Evolutionary conservation across 2,329 filamentous ascomycete species (phyloP).

Genomic region (Neofusicoccum cordaticola): DNA sequence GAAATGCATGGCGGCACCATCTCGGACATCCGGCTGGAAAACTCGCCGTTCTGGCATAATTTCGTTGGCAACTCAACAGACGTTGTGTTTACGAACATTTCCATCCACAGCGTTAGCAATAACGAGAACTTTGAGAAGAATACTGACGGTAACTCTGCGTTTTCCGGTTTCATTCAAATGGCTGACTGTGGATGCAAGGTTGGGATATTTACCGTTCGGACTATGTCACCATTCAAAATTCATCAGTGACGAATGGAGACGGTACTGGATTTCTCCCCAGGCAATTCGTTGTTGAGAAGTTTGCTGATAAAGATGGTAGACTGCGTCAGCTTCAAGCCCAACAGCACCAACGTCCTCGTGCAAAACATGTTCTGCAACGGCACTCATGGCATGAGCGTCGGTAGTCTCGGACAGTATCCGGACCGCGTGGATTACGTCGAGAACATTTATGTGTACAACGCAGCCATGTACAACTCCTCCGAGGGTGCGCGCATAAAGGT

Average conservation of each 20-base stretch:
- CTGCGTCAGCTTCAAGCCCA: constrained; percentile 73
- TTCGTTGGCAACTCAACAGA: not conserved
- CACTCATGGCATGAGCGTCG: constrained; percentile 69
- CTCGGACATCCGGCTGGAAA: not conserved
- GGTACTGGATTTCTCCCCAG: constrained; percentile 23
- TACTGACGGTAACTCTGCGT: not conserved
- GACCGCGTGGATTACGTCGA: constrained; percentile 65
- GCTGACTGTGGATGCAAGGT: not conserved
- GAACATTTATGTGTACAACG: constrained; percentile 54
- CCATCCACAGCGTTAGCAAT: constrained; percentile 1
- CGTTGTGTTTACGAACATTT: not conserved
- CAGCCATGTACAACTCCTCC: constrained; percentile 41
- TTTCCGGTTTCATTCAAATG: no score
- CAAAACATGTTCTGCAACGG: constrained; percentile 67
- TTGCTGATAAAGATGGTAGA: constrained; percentile 30
- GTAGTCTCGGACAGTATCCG: constrained; percentile 66
- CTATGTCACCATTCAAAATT: constrained; percentile 64
- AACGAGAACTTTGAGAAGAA: constrained; percentile 10
- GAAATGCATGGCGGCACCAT: not conserved
- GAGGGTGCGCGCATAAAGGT: constrained; percentile 72
- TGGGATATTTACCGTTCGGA: constrained; percentile 5
- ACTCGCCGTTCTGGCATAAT: not conserved
- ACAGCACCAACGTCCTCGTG: constrained; percentile 65
- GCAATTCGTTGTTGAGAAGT: no score
- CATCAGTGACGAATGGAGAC: constrained; percentile 62